A percentile compares a stretch with the other conserved stretches of the same genome.
Evolutionary conservation across 306 rosid species (phyloP).

Genomic region (Potentilla sterilis): DNA sequence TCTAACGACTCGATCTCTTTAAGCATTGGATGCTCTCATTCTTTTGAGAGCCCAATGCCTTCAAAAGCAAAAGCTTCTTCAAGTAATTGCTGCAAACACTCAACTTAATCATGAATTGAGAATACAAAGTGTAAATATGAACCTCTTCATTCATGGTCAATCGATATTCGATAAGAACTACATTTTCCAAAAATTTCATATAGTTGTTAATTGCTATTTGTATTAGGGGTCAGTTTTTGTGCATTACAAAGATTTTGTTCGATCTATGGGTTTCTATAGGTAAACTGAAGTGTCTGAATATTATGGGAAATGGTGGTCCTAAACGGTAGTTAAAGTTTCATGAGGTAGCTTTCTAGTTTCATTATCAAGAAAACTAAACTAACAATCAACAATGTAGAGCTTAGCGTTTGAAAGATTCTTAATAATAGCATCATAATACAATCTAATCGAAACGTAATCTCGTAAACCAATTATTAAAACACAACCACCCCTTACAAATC

Average conservation of each 20-base stretch:
- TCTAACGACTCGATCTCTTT: constrained; percentile 31
- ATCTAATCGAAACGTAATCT: neutral
- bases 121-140: too few relatives aligned
- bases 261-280: neutral
- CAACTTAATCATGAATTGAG: constrained; percentile 3
- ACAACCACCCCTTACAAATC: neutral
- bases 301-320: neutral
- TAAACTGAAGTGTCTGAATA: neutral
- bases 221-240: neutral
- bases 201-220: too few relatives aligned
- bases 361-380: constrained; percentile 4
- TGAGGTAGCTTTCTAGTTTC: constrained; percentile 21
- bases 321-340: neutral
- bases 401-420: constrained; percentile 14
- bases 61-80: constrained; percentile 38
- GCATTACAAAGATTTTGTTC: neutral
- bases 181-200: too few relatives aligned
- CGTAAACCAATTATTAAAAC: neutral
- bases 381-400: constrained; percentile 5
- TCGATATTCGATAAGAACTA: too few relatives aligned
- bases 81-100: constrained; percentile 21
- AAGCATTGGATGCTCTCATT: constrained; percentile 54
- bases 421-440: constrained; percentile 14
- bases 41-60: constrained; percentile 27
- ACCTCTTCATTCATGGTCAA: too few relatives aligned